Evolutionary conservation across 768 basidiomycete genomes (phyloP), one percentile per base, ranked within the genome.

Genomic region (Auricularia sp.): DNA sequence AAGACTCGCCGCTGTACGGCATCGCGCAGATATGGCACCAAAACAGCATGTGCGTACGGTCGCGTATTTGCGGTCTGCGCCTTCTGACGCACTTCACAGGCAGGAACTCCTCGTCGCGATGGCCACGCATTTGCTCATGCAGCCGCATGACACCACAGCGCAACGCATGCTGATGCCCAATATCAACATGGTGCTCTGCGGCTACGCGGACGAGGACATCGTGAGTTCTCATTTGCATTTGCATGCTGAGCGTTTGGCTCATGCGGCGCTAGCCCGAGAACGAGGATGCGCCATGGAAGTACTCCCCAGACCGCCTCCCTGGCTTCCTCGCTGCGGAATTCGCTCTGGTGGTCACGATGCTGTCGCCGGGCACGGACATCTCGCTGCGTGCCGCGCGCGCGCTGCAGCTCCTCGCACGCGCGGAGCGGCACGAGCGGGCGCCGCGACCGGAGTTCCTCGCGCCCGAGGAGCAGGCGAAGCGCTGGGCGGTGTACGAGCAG

Each of bases 401-500:
- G 33, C 78, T 93, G 62, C 86, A 89, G 54, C 75, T 87, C 3
- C 76, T 92, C 44, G 83, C 88, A 0, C 80, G 85, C 61, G 81
- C 85, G 1, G 90, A 91, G 69, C 80, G 84, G 18, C 80, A 85
- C 61, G 82, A 84, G 3, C 79, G 79, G 62, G 83, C 83, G 3
- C 84, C 87, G 23, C 56, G 23, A 1, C 56, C 56, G 23, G 16
- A 14, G 21, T 34, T 59, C 16, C 70, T 79, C 1, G 80, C 82
- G 44, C 73, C 76, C 6, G 77, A 77, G 7, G 70, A 84, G 21
- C 81, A 76, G 7, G 83, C 84, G 14, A 87, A 85, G 66, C 82
- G 90, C 29, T 84, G 87, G 71, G 84, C 85, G 0, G 82, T 90
- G 47, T 91, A 90, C 66, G 89, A 91, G 64, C 85, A 88, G 68